These are phyloP conservation scores for Atkinsonella hypoxylon DNA, from an alignment of 2,329 filamentous ascomycete species.

Conservation along the genomic window DNA sequence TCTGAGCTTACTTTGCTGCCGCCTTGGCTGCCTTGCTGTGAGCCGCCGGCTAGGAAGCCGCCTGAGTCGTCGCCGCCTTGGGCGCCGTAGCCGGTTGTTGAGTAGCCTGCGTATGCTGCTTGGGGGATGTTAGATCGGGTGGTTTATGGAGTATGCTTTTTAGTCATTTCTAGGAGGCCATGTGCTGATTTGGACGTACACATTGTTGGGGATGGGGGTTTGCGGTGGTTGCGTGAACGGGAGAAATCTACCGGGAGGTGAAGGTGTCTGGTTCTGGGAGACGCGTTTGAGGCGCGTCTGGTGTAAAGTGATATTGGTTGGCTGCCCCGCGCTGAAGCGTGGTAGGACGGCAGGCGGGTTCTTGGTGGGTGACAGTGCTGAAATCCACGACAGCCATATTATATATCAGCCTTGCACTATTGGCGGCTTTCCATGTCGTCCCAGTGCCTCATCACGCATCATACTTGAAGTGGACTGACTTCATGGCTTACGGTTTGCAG, in stretches of 20 bases:
- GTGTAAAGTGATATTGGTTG: slow-evolving; percentile 6
- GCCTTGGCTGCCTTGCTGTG: slow-evolving; percentile 46
- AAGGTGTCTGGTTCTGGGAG: background rate
- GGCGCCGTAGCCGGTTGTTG: slow-evolving; percentile 35
- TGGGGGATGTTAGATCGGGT: slow-evolving; percentile 7
- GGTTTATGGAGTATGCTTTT: too few relatives aligned
- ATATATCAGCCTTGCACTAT: too few relatives aligned
- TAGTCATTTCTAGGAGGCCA: too few relatives aligned
- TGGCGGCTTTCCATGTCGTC: too few relatives aligned
- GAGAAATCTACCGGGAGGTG: too few relatives aligned
- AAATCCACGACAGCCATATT: too few relatives aligned
- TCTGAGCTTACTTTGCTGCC: slow-evolving; percentile 29
- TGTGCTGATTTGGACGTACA: slow-evolving; percentile 18
- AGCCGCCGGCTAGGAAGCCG: slow-evolving; percentile 48
- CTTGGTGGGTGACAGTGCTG: too few relatives aligned
- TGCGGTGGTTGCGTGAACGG: background rate
- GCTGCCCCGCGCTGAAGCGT: too few relatives aligned
- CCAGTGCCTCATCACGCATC: too few relatives aligned
- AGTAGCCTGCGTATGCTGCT: slow-evolving; percentile 40
- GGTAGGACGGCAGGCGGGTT: too few relatives aligned
- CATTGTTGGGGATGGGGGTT: slow-evolving; percentile 16
- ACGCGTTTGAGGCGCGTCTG: slow-evolving; percentile 11
- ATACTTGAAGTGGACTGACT: too few relatives aligned
- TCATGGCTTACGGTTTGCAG: too few relatives aligned
- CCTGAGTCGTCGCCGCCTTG: slow-evolving; percentile 48